A percentile compares a stretch with the other conserved stretches of the same genome.
These are phyloP conservation scores for Rhizopogon roseolus DNA, from an alignment of 768 basidiomycete species.

Conservation along the genomic window DNA sequence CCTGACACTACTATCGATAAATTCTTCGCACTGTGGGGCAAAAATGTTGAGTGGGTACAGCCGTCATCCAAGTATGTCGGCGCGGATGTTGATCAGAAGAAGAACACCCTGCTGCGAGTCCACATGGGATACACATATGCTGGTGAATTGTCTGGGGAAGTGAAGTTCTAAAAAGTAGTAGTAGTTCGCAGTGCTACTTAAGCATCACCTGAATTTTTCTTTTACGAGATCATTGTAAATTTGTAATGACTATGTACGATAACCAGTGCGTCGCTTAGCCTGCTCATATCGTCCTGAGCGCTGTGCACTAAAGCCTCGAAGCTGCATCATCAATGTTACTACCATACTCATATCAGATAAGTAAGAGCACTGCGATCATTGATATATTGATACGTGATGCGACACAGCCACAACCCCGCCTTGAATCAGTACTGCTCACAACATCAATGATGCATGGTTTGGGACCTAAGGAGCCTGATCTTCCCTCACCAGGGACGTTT, in stretches of 20 bases:
- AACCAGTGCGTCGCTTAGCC: background rate
- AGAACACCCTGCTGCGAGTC: background rate
- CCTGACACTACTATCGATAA: background rate
- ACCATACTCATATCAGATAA: no score
- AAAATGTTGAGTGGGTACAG: slow-evolving; percentile 16
- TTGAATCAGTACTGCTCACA: background rate
- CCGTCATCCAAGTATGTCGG: background rate
- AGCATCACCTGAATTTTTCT: no score
- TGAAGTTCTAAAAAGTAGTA: background rate
- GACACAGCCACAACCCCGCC: background rate
- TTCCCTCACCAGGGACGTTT: slow-evolving; percentile 46
- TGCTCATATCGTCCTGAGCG: no score
- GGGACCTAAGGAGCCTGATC: slow-evolving; percentile 5
- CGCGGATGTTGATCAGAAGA: background rate
- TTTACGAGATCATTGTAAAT: no score
- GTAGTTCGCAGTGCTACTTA: background rate
- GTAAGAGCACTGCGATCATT: no score
- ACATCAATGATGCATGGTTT: background rate
- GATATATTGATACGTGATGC: no score
- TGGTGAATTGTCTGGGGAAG: background rate
- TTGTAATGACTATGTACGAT: no score
- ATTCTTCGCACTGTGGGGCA: slow-evolving; percentile 16
- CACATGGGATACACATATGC: background rate
- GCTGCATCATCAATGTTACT: no score
- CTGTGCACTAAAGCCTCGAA: no score